Conservation (phyloP, 2,329 filamentous ascomycete species). For the Lasiodiplodia theobromae region DNA sequence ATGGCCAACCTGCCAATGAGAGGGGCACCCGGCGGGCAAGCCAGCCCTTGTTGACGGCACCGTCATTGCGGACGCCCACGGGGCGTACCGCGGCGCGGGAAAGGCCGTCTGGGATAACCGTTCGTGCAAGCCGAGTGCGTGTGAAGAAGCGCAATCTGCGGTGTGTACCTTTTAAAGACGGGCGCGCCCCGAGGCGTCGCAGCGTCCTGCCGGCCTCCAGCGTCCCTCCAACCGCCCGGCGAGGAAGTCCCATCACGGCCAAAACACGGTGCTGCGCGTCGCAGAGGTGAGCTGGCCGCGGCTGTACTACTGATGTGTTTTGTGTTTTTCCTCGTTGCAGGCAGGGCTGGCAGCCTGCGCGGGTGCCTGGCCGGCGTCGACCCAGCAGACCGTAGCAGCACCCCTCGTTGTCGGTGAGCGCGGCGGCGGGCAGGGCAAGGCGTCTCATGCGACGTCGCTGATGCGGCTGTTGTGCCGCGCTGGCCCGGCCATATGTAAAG, state of each 20-base stretch:
- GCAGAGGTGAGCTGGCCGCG: slow-evolving; percentile 3
- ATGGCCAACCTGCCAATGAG: slow-evolving; percentile 4
- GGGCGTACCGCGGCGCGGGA: slow-evolving; percentile 27
- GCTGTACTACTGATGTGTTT: slow-evolving; percentile 6
- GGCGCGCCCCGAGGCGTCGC: slow-evolving; percentile 12
- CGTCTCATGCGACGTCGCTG: background rate
- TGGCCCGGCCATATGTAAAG: background rate
- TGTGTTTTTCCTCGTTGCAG: background rate
- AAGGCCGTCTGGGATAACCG: slow-evolving; percentile 22
- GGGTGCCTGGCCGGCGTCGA: slow-evolving; percentile 9
- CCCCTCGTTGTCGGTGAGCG: slow-evolving; percentile 2
- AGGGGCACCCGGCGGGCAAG: slow-evolving; percentile 1
- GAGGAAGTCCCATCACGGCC: background rate
- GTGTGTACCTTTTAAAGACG: slow-evolving; percentile 19
- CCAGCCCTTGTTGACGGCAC: slow-evolving; percentile 17
- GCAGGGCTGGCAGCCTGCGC: slow-evolving; percentile 10
- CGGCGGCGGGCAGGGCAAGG: slow-evolving; percentile 5
- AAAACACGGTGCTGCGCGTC: background rate
- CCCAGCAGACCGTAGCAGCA: background rate
- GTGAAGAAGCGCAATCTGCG: slow-evolving; percentile 19
- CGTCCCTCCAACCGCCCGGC: slow-evolving; percentile 15
- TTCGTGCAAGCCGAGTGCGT: slow-evolving; percentile 20
- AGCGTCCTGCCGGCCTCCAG: slow-evolving; percentile 12
- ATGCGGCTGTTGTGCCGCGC: background rate
- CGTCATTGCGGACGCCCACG: slow-evolving; percentile 23